phyloP scores from a whole-genome alignment of 2,329 filamentous ascomycete genomes.

The Nothophoma quercina region DNA sequence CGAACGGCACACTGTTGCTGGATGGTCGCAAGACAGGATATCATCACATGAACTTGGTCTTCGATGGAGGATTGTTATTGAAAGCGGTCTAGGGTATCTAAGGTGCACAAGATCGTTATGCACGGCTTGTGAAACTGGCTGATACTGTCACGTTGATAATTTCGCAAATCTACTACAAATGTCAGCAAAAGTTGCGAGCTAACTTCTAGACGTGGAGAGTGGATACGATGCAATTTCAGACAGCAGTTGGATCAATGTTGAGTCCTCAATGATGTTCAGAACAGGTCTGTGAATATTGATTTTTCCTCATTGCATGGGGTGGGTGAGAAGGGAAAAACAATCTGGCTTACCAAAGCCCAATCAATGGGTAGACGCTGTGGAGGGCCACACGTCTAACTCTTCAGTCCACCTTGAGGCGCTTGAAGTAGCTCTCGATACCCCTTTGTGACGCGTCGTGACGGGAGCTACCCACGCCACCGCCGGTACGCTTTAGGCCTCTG shows the following conservation, averaged over 20 bases:
- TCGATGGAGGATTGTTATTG: too few species aligned
- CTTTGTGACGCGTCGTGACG: conserved; percentile 77
- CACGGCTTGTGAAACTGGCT: background rate
- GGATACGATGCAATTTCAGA: conserved; percentile 62
- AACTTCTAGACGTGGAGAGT: background rate
- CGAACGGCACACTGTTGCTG: too few species aligned
- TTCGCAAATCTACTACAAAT: background rate
- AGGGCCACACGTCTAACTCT: too few species aligned
- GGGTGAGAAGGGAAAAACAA: conserved; percentile 9
- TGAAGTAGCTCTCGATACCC: conserved; percentile 81
- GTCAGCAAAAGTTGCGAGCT: conserved; percentile 15
- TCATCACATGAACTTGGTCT: too few species aligned
- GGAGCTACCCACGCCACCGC: conserved; percentile 82
- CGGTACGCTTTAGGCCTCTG: conserved; percentile 75
- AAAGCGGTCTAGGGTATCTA: too few species aligned
- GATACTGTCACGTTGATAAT: background rate
- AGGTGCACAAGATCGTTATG: too few species aligned
- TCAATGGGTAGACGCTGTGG: too few species aligned
- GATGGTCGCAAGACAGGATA: too few species aligned
- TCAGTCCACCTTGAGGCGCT: conserved; percentile 59
- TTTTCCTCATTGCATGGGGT: conserved; percentile 60
- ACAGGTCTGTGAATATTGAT: conserved; percentile 81
- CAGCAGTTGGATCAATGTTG: conserved; percentile 80
- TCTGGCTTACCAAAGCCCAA: conserved; percentile 35
- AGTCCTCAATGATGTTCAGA: conserved; percentile 77